Percentiles rank a stretch among this genome's conserved stretches.
Conservation (phyloP, 2,329 filamentous ascomycete genomes). For the Corynespora cassiicola region DNA sequence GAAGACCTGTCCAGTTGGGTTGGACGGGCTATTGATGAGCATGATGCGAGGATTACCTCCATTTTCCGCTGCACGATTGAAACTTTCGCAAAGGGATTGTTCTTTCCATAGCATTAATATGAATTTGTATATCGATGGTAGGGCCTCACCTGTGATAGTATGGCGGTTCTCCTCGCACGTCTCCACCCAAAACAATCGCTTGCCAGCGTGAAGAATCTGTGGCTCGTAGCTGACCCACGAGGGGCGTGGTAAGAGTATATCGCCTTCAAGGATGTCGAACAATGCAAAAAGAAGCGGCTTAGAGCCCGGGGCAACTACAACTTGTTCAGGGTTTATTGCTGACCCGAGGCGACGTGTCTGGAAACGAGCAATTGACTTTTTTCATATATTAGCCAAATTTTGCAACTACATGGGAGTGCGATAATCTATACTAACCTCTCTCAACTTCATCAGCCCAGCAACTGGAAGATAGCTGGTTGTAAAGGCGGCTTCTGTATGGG, state of each 20-base stretch:
- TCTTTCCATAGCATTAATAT: not conserved
- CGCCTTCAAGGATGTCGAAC: constrained; percentile 7
- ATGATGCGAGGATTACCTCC: constrained; percentile 2
- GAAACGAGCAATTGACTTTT: constrained; percentile 7
- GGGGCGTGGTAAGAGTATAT: constrained; percentile 7
- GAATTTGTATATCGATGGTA: too few relatives aligned
- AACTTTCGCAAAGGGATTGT: not conserved
- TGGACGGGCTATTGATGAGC: constrained; percentile 11
- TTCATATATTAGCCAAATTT: not conserved
- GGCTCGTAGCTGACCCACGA: constrained; percentile 13
- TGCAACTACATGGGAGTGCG: not conserved
- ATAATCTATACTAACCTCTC: constrained; percentile 2
- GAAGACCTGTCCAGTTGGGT: constrained; percentile 6
- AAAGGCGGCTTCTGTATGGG: constrained; percentile 3
- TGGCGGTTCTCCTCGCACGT: constrained; percentile 6
- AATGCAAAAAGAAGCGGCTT: constrained; percentile 10
- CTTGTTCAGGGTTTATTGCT: constrained; percentile 2
- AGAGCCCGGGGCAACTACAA: constrained; percentile 5
- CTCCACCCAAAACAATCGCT: constrained; percentile 9
- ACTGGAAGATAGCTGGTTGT: constrained; percentile 7
- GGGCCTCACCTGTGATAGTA: constrained; percentile 4
- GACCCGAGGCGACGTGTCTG: constrained; percentile 4
- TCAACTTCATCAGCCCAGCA: constrained; percentile 2
- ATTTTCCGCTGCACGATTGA: not conserved
- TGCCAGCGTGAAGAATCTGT: constrained; percentile 8